Evolutionary conservation across 208 protist species (phyloP).

Genomic region (Borovskyia barvae): DNA sequence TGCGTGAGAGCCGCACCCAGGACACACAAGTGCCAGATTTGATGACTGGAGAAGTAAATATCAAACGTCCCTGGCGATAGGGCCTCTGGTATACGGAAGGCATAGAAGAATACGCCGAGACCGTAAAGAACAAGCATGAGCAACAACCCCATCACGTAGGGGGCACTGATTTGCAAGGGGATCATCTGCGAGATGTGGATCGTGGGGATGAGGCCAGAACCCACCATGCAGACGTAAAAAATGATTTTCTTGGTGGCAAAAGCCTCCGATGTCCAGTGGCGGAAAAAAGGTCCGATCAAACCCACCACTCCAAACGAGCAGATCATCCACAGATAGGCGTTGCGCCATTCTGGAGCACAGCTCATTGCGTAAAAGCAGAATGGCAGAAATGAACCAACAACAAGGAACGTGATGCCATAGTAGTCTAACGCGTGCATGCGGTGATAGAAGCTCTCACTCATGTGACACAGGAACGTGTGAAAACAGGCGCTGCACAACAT

Average conservation of each 20-base stretch:
- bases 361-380: conserved; percentile 80
- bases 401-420: conserved; percentile 82
- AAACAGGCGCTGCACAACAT: conserved; percentile 74
- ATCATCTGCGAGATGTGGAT: conserved; percentile 58
- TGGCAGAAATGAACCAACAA: conserved; percentile 80
- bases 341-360: conserved; percentile 65
- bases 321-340: conserved; percentile 74
- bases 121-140: conserved; percentile 73
- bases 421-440: conserved; percentile 79
- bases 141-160: conserved; percentile 53
- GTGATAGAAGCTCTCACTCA: conserved; percentile 48
- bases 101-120: conserved; percentile 80
- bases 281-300: conserved; percentile 73
- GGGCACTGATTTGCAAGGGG: conserved; percentile 31
- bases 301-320: conserved; percentile 66
- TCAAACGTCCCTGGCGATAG: conserved; percentile 76
- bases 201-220: conserved; percentile 62
- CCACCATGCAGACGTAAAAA: conserved; percentile 79
- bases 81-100: conserved; percentile 71
- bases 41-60: conserved; percentile 63
- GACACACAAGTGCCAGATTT: conserved; percentile 86
- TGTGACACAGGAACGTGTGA: conserved; percentile 71
- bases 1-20: conserved; percentile 71
- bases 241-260: conserved; percentile 57
- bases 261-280: conserved; percentile 60